Evolutionary conservation across 2,329 filamentous ascomycete species (phyloP).

Genomic region (Alternaria sp.): DNA sequence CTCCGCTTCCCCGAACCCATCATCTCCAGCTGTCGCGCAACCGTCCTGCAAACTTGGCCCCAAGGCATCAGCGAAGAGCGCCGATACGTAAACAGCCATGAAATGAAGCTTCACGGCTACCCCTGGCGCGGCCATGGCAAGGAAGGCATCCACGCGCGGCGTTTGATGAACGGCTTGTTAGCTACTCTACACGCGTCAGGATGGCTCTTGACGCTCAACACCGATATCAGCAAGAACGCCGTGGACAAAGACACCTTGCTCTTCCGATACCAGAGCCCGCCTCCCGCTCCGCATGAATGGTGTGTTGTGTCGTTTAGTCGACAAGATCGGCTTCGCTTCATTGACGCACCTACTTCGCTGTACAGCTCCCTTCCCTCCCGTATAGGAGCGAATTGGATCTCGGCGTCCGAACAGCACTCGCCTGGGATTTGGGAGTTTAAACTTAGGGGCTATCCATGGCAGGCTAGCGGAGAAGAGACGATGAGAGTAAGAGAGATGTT

Average conservation of each 20-base stretch:
- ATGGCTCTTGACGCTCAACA: constrained; percentile 51
- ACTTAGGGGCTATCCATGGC: constrained; percentile 48
- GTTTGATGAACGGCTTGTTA: constrained; percentile 47
- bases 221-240: constrained; percentile 48
- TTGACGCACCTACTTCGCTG: constrained; percentile 37
- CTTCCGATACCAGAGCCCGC: constrained; percentile 49
- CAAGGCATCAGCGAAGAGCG: constrained; percentile 46
- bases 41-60: constrained; percentile 37
- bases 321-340: constrained; percentile 41
- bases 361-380: constrained; percentile 18
- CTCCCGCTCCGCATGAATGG: constrained; percentile 51
- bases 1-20: constrained; percentile 47
- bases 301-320: constrained; percentile 49
- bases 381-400: constrained; percentile 24
- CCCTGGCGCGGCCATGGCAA: constrained; percentile 47
- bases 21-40: constrained; percentile 36
- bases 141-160: constrained; percentile 42
- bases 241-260: constrained; percentile 46
- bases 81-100: constrained; percentile 46
- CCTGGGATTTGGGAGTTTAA: constrained; percentile 44
- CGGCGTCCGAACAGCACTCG: constrained; percentile 19
- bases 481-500: constrained; percentile 50
- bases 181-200: constrained; percentile 35
- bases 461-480: constrained; percentile 45
- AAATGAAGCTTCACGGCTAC: constrained; percentile 51